Base-by-base conservation (phyloP, 1,139 yeast genomes). In the Spathaspora sp. region DNA sequence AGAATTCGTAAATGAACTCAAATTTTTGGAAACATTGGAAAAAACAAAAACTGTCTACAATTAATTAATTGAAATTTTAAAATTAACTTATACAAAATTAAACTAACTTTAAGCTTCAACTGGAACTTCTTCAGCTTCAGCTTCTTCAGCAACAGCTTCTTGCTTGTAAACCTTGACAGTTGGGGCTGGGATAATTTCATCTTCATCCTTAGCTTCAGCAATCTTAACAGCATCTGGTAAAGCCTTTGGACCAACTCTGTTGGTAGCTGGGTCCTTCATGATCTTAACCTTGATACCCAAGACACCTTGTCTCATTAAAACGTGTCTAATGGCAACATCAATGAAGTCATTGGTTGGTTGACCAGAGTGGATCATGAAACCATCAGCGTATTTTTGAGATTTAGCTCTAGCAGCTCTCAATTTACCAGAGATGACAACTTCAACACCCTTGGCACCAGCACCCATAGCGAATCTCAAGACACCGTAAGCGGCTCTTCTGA, bases 301-400 rank as follows among this genome's bases (percentile, higher is more conserved):
- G 61, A 93, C 98, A 89, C 99, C 99, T 82, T 93, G 99, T 86
- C 98, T 91, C 84, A 93, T 89, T 76, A 93, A 84, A 68, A 93
- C 99, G 93, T 95, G 99, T 82, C 99, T 91, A 74, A 96, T 90
- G 66, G 99, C 99, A 74, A 86, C 81, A 80, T 93, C 99, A 74
- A 93, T 93, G 85, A 93, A 93, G 74, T 93, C 99, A 67, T 82
- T 86, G 78, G 93, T 95, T 81, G 99, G 99, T 84, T 93, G 99
- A 89, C 99, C 99, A 70, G 97, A 89, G 95, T 93, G 99, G 84
- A 93, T 95, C 95, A 93, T 89, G 96, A 93, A 93, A 84, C 99
- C 99, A 75, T 93, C 98, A 73, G 95, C 86, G 86, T 93, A 93
- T 82, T 93, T 93, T 95, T 93, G 95, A 69, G 98, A 87, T 88